A percentile compares a stretch with the other conserved stretches of the same genome.
These are phyloP conservation scores for Dictyostelium purpureum DNA, from an alignment of 78 protist species.

Conservation along the genomic window DNA sequence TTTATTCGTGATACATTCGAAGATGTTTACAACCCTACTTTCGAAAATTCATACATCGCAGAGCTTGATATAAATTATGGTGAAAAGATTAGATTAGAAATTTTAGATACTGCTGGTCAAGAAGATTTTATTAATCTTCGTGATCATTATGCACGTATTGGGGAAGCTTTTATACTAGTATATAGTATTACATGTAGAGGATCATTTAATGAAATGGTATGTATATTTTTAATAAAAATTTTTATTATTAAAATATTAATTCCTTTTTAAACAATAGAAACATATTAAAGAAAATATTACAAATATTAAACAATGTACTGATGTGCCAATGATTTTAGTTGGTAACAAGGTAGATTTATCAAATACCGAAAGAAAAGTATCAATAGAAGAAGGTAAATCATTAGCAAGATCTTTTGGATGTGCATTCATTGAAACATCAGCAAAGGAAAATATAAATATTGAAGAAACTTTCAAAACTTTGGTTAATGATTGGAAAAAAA, in stretches of 20 bases:
- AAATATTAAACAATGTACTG: slow-evolving; percentile 15
- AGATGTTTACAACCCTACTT: slow-evolving; percentile 56
- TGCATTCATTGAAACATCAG: slow-evolving; percentile 89
- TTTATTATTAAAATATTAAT: too few relatives aligned
- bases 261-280: background rate
- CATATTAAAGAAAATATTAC: slow-evolving; percentile 22
- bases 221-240: background rate
- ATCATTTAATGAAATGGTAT: slow-evolving; percentile 89
- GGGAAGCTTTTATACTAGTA: slow-evolving; percentile 76
- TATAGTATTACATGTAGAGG: slow-evolving; percentile 70
- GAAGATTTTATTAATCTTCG: slow-evolving; percentile 72
- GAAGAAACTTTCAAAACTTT: background rate
- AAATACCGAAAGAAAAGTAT: slow-evolving; percentile 69
- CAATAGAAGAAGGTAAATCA: slow-evolving; percentile 80
- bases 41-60: slow-evolving; percentile 69
- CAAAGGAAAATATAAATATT: slow-evolving; percentile 75
- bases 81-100: slow-evolving; percentile 79
- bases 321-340: slow-evolving; percentile 64
- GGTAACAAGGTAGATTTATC: slow-evolving; percentile 69
- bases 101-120: slow-evolving; percentile 96
- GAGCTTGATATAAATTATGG: slow-evolving; percentile 23
- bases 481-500: slow-evolving; percentile 43
- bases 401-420: slow-evolving; percentile 63
- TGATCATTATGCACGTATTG: slow-evolving; percentile 44
- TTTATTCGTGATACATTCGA: slow-evolving; percentile 57